Base-by-base conservation (phyloP, 1,284 basidiomycete genomes). In the Moesziomyces aphidis region DNA sequence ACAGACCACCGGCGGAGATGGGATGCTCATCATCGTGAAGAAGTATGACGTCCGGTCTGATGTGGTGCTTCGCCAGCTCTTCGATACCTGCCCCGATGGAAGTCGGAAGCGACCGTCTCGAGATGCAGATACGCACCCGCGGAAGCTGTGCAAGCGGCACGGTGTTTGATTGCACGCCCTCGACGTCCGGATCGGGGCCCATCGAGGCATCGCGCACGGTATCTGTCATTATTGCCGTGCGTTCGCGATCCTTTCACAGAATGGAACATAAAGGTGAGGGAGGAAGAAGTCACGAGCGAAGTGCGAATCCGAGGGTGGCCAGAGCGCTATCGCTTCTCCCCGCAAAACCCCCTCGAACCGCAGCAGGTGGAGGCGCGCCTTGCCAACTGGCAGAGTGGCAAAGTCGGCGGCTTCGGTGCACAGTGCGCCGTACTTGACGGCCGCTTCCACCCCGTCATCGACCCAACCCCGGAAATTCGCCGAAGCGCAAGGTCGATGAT, bases 121-220 rank as follows among this genome's bases (percentile, higher is more conserved):
- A 59, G 44, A 71, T 71, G 46, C 58, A 71, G n/a, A 71, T 55
- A 5, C 55, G 42, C 26, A 71, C 42, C 4, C 55, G 54, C 0
- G 68, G 59, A 10, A 71, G 52, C 31, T 57, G 47, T 7, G 57
- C 46, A 0, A 64, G 57, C 21, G 61, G 61, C 8, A 64, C 44
- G 4, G 57, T 64, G 23, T 61, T 46, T 2, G 61, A 57, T 23
- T 64, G 54, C 1, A 56, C 42, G 34, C 57, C 50, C 34, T 8
- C 24, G 1, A 13, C 8, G 1, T 60, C 61, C 11, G 50, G 26
- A n/a, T 64, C 61, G 1, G 67, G 67, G 7, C 57, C 67, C 61
- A 64, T 70, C 7, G 67, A 64, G n/a, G 61, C 57, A 48, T 71
- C 58, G 5, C 61, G 62, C 4, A 62, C 54, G 0, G 55, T 51